Evolutionary conservation across 345 rosid species (phyloP), one percentile per base, ranked within the genome.

Genomic region (Balakata baccata): DNA sequence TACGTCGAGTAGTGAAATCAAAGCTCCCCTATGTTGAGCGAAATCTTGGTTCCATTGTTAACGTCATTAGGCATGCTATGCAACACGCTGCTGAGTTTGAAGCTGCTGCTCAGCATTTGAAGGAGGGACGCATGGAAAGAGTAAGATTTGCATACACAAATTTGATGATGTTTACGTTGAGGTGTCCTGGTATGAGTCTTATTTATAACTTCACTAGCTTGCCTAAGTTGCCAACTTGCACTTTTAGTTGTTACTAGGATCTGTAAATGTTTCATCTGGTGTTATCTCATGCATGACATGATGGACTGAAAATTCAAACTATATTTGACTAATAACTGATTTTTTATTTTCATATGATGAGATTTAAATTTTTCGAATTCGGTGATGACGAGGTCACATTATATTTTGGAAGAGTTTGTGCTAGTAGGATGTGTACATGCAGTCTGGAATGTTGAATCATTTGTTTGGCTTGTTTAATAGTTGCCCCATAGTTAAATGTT

Each of bases 21-120:
- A 87, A 84, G 84, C 90, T 80, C 78, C 83, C 88, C 11, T 94
- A 85, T 83, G 70, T 90, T 50, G 97, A 92, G 75, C 86, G 89
- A 57, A 84, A 90, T 65, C 83, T 92, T 53, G 86, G 80, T 54
- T 72, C 87, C 4, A 84, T 90, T 61, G 83, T 87, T 78, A 86
- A 70, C 78, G 84, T 94, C 69, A 86, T 92, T 54, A 85, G 88
- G 81, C 87, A 79, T 74, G 78, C 93, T 72, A 81, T 90, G 87
- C 91, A 82, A 80, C 88, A 87, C 78, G 83, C 91, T 70, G 74
- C 87, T 51, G 82, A 87, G 20, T 94, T 87, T 72, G 98, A 90
- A 86, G 83, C 86, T 62, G 76, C 82, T 77, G 95, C 78, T 75
- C 85, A 83, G 72, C 85, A 69, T 46, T 77, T 92, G 73, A 83